These are phyloP conservation scores for Limnanthes douglasii DNA, from an alignment of 345 rosid genomes.

Conservation along the genomic window DNA sequence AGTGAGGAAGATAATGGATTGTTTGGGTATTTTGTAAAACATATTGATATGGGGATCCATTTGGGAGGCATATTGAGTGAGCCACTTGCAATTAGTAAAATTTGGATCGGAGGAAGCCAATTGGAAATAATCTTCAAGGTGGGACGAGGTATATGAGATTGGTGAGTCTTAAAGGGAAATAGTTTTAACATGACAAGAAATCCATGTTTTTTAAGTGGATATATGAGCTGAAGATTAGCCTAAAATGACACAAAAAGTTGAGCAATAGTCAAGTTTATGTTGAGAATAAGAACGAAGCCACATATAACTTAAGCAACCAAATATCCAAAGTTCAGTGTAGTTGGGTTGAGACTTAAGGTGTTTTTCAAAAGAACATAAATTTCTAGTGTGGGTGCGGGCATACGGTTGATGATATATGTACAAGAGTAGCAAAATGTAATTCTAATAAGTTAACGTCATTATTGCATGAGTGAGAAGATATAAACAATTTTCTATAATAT, in stretches of 20 bases:
- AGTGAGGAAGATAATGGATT: too few relatives aligned
- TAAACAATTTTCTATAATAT: background rate
- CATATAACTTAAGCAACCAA: background rate
- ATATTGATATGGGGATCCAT: too few relatives aligned
- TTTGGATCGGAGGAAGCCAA: too few relatives aligned
- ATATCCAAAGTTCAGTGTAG: background rate
- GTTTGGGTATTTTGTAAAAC: too few relatives aligned
- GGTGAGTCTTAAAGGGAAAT: background rate
- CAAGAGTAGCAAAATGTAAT: background rate
- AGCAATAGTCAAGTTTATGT: background rate
- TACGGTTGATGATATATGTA: background rate
- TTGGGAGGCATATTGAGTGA: too few relatives aligned
- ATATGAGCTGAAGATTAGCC: background rate
- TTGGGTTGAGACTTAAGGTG: background rate
- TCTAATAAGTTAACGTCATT: background rate
- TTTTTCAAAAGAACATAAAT: background rate
- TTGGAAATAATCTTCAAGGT: too few relatives aligned
- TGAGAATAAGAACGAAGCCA: background rate
- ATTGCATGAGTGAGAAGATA: background rate
- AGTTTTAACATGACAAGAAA: background rate
- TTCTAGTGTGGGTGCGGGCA: background rate
- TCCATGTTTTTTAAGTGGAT: accelerated
- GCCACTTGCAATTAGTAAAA: too few relatives aligned
- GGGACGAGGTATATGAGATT: too few relatives aligned
- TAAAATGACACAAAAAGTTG: background rate